Percentiles rank a stretch among this genome's conserved stretches.
Evolutionary conservation across 352 stramenopile species (phyloP).

Genomic region (Phytophthora foliorum): DNA sequence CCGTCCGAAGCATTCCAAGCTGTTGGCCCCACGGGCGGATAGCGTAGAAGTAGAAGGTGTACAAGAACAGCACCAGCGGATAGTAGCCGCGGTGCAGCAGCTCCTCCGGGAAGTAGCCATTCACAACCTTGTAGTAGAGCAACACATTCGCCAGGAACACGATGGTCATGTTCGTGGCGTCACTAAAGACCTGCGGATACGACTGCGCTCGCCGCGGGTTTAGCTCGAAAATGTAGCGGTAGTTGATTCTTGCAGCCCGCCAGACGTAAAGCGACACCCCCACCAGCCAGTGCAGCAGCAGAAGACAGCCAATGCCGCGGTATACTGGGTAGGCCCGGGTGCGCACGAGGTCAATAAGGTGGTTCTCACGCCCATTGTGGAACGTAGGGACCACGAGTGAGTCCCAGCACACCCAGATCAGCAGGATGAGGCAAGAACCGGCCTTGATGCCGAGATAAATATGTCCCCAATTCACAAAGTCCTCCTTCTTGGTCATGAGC

Average conservation of each 20-base stretch:
- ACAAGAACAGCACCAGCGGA: constrained; percentile 93
- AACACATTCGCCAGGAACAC: constrained; percentile 96
- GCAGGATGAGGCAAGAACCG: constrained; percentile 78
- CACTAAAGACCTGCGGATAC: constrained; percentile 94
- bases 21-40: constrained; percentile 89
- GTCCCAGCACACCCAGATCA: constrained; percentile 97
- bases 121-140: constrained; percentile 98
- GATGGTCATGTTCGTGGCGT: constrained; percentile 97
- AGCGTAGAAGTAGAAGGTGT: constrained; percentile 94
- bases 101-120: constrained; percentile 86
- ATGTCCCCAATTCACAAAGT: constrained; percentile 81
- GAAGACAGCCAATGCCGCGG: constrained; percentile 93
- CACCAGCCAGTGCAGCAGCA: constrained; percentile 97
- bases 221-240: constrained; percentile 97
- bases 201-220: constrained; percentile 86
- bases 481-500: constrained; percentile 82
- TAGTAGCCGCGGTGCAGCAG: constrained; percentile 92
- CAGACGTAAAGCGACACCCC: constrained; percentile 93
- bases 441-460: constrained; percentile 90
- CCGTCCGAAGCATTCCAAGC: constrained; percentile 85
- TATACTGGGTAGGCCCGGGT: constrained; percentile 95
- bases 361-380: constrained; percentile 65
- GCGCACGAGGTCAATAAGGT: constrained; percentile 80
- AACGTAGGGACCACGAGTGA: constrained; percentile 88
- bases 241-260: constrained; percentile 92